phyloP scores from a whole-genome alignment of 257 asterid species.

The Primulina eburnea region DNA sequence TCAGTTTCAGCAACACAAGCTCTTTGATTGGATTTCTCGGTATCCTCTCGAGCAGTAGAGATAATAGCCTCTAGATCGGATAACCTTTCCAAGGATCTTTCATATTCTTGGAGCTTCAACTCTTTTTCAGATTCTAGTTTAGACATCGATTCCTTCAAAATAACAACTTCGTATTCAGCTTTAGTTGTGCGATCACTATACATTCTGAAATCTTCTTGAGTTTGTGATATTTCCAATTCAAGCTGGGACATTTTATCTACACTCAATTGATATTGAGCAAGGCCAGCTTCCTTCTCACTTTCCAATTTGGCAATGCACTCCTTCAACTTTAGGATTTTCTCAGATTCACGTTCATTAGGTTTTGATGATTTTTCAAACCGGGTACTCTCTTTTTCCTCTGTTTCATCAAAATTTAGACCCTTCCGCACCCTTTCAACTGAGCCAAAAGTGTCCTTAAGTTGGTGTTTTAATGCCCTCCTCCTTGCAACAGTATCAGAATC shows the following conservation, averaged over 20 bases:
- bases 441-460: conserved; percentile 34
- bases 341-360: conserved; percentile 37
- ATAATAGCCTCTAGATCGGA: conserved; percentile 54
- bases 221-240: conserved; percentile 58
- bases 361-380: conserved; percentile 23
- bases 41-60: conserved; percentile 41
- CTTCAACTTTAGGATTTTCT: conserved; percentile 60
- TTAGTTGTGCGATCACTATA: conserved; percentile 61
- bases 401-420: conserved; percentile 67
- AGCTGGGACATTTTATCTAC: conserved; percentile 62
- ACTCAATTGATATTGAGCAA: conserved; percentile 58
- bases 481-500: conserved; percentile 42
- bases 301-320: conserved; percentile 71
- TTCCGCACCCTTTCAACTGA: conserved; percentile 59
- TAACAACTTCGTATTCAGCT: conserved; percentile 73
- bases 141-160: conserved; percentile 54
- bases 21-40: conserved; percentile 45
- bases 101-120: conserved; percentile 65
- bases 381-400: conserved; percentile 45
- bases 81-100: conserved; percentile 57
- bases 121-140: conserved; percentile 70
- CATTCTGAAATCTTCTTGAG: conserved; percentile 53
- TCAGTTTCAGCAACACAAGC: conserved; percentile 54
- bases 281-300: conserved; percentile 86
- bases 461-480: conserved; percentile 37